A percentile compares a stretch with the other conserved stretches of the same genome.
Evolutionary conservation across 2,329 filamentous ascomycete genomes (phyloP).

Genomic region (Pseudocercospora crystallina): DNA sequence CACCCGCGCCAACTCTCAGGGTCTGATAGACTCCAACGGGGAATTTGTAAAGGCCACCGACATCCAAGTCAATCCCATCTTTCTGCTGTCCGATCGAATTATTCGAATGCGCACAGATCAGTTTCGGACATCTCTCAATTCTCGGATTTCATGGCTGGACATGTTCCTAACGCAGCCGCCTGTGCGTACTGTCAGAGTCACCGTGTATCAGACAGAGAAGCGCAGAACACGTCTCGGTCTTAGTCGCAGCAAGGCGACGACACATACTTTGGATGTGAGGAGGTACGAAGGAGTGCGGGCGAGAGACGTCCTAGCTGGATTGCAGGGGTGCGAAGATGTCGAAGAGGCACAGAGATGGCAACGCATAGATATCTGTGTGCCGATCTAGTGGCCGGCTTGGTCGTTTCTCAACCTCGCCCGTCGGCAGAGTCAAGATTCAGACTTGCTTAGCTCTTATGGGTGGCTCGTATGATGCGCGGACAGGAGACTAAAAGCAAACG

Average conservation of each 20-base stretch:
- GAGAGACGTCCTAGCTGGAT: constrained; percentile 12
- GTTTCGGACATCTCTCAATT: constrained; percentile 8
- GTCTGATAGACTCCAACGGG: neutral
- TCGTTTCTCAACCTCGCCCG: neutral
- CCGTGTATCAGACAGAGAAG: constrained; percentile 11
- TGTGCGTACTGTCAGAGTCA: constrained; percentile 10
- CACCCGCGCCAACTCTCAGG: neutral
- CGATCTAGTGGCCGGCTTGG: neutral
- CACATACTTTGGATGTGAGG: neutral
- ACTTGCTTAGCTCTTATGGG: too few relatives aligned
- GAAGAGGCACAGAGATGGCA: constrained; percentile 13
- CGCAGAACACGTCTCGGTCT: constrained; percentile 1
- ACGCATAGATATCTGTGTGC: constrained; percentile 15
- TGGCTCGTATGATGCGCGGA: too few relatives aligned
- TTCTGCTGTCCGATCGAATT: constrained; percentile 7
- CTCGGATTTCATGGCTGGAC: constrained; percentile 15
- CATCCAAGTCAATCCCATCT: constrained; percentile 16
- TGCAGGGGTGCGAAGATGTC: neutral
- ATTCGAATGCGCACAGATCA: constrained; percentile 15
- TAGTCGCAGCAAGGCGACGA: constrained; percentile 4
- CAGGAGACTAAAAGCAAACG: too few relatives aligned
- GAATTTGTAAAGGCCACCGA: neutral
- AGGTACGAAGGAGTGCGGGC: constrained; percentile 9
- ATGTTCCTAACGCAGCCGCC: constrained; percentile 21
- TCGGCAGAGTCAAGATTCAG: too few relatives aligned